Base-by-base conservation (phyloP, 306 rosid species). In the Pueraria montana region DNA sequence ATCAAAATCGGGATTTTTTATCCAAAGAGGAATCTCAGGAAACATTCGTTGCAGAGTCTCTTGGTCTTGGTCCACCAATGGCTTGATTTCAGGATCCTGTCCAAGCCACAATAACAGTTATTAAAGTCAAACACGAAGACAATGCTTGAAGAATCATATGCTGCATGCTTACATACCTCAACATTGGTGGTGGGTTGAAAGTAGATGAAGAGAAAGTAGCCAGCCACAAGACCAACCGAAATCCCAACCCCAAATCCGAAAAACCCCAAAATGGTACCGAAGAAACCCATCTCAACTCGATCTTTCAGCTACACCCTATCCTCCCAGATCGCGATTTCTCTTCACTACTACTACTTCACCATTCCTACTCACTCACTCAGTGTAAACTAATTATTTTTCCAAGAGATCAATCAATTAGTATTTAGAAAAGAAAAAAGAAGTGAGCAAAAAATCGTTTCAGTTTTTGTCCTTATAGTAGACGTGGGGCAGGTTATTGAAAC, bases 1-100 rank as follows among this genome's bases (percentile, higher is more conserved):
- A 84, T 95, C 98, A 49, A 88, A 93, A 72, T 95, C 99, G 1
- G 99, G 99, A 83, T 84, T 91, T 72, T 95, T 95, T 73, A 95
- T 89, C 99, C 98, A 95, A 48, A 87, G 83, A 1, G 98, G 99
- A 79, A 95, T 92, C 89, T 95, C 98, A 11, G 94, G 97, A 45
- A 95, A 71, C 93, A 95, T 92, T 75, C 80, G 84, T 75, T 89
- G 94, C 91, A 95, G 83, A 30, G 88, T 87, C 76, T 77, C 89
- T 2, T 88, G 3, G 66, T 95, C 97, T 76, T 87, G 93, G 48
- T 92, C 93, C 21, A 84, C 86, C 84, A 95, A 50, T 32, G 97
- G 95, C 79, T 80, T 86, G 72, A 93, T 87, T 86, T 74, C 42
- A 20, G 92, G 94, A 86, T 95, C 91, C 99, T 93, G 84, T 66